Evolutionary conservation across 2,329 filamentous ascomycete species (phyloP), one percentile per base, ranked within the genome.

Genomic region (Aspergillus nomiae): DNA sequence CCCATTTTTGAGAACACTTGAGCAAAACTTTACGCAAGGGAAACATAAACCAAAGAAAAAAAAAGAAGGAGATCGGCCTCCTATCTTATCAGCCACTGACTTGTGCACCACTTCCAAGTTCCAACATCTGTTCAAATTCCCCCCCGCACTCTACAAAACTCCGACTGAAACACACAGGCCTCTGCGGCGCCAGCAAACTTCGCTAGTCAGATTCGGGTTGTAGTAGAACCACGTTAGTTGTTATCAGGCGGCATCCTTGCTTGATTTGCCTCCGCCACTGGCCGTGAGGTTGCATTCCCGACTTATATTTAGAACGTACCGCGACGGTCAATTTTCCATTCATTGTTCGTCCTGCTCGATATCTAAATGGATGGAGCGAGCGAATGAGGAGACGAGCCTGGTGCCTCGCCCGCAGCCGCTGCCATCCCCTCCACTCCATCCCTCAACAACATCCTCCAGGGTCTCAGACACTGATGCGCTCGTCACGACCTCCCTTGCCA

Each of bases 301-400:
- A 64, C 59, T 65, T 50, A 63, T 60, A 59, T 65, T 65, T 65
- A 64, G 59, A 56, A 55, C 57, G 24, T 51, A 36, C 56, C 56
- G 63, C 54, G 57, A 48, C 28, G 28, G 48, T 32, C 26, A 34
- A 34, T 19, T 60, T 57, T 38, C 55, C 38, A 48, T 56, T 59
- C 57, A 50, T 62, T 58, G 38, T 57, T 57, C 54, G 45, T 53
- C 55, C 19, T 48, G 24, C 56, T 59, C 58, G 67, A 62, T 51
- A 74, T 73, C 73, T 77, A 71, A 64, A 79, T 79, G 77, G 76
- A 79, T 79, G 77, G 77, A 78, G 74, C 68, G 73, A 72, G 74
- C 72, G 70, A 72, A 73, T 77, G 75, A 78, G 73, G 76, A 75
- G 71, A 72, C 73, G 64, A 69, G 68, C 65, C 65, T 58, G 70